Evolutionary conservation across 345 rosid species (phyloP).

Genomic region (Anastatica hierochuntica): DNA sequence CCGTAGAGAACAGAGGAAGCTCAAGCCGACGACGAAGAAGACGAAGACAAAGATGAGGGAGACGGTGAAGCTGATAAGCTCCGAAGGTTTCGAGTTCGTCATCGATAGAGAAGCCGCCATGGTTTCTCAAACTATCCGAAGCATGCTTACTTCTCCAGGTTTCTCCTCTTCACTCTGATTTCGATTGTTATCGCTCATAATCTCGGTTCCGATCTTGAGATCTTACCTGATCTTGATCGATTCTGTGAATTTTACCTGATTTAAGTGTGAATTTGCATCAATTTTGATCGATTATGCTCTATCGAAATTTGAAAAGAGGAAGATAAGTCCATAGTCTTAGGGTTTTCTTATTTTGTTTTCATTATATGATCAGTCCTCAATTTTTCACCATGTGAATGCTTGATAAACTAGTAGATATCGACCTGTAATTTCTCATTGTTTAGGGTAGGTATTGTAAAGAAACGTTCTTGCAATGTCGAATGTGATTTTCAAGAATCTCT

Average conservation of each 20-base stretch:
- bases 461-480: background rate
- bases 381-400: background rate
- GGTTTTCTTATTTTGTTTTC: background rate
- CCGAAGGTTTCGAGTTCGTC: constrained; percentile 72
- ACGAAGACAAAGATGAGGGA: constrained; percentile 34
- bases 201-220: constrained; percentile 2
- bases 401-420: background rate
- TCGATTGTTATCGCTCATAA: background rate
- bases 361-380: background rate
- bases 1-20: background rate
- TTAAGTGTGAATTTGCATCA: background rate
- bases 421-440: background rate
- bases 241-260: background rate
- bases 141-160: constrained; percentile 94
- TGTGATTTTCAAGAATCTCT: background rate
- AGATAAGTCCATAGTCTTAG: background rate
- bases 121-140: constrained; percentile 86
- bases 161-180: background rate
- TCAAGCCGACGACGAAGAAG: background rate
- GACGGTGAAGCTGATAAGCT: constrained; percentile 70
- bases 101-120: constrained; percentile 75
- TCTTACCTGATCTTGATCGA: background rate
- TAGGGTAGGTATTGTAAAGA: background rate
- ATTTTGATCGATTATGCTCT: background rate
- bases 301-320: background rate